Evolutionary conservation across 176 grass and related monocot genomes (phyloP), one percentile per base, ranked within the genome.

Genomic region (Areca catechu): DNA sequence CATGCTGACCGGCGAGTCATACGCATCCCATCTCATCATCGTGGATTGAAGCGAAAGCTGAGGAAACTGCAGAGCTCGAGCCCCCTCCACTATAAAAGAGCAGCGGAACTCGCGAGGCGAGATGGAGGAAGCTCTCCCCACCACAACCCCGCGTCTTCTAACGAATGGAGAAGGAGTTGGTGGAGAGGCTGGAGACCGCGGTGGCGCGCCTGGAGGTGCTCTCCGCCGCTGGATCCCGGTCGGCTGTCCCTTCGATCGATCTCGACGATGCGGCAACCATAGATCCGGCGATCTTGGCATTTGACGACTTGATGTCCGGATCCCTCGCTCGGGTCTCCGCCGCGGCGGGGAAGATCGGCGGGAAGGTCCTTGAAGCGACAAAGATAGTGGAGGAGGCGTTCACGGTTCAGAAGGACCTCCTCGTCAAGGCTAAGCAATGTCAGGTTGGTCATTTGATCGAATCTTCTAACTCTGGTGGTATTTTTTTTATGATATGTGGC

Each of bases 341-440:
- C 25, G 61, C 48, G 1, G 78, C 83, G 3, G 59, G 53, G 4
- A 78, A 77, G 54, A 86, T 86, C 37, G 78, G 78, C 5, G 70
- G 65, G 20, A 67, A 82, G 22, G 83, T 82, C 28, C 73, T 64
- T 3, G 70, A 81, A 34, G 60, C 60, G 54, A 74, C 78, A 15
- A 48, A 52, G 58, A 50, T 71, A 66, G 16, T 86, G 27, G 83
- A 81, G 74, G 80, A 71, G 70, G 74, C 83, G 50, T 86, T 86
- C 61, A 56, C 61, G 28, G 50, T 74, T 20, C 65, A 43, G 22
- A 86, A 69, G 65, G 74, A 74, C 10, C 83, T 86, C 49, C 74
- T 86, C 43, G 20, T 62, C 70, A 82, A 69, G 61, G 73, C 78
- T 29, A 86, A 74, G 20, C 65, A 75, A 19, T 74, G 54, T 23